These are phyloP conservation scores for Fusarium staphyleae DNA, from an alignment of 2,329 filamentous ascomycete genomes.

Conservation along the genomic window DNA sequence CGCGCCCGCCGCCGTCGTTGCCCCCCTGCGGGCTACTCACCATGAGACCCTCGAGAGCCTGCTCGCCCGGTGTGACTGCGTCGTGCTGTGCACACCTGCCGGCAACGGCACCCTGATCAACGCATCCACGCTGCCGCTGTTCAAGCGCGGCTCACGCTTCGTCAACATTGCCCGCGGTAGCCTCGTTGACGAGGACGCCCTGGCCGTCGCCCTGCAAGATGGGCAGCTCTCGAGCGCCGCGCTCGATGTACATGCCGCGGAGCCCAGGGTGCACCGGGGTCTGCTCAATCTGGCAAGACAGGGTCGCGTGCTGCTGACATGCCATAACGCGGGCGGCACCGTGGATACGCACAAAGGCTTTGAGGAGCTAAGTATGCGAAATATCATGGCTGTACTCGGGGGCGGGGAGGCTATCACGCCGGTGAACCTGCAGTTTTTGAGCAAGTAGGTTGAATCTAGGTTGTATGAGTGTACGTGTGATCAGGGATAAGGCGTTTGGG, in stretches of 20 bases:
- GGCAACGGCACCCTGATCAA: slow-evolving; percentile 57
- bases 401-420: slow-evolving; percentile 63
- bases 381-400: slow-evolving; percentile 66
- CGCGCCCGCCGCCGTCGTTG: slow-evolving; percentile 52
- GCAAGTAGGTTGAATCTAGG: slow-evolving; percentile 9
- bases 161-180: slow-evolving; percentile 72
- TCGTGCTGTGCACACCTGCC: slow-evolving; percentile 67
- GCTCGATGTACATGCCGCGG: slow-evolving; percentile 69
- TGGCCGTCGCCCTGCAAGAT: slow-evolving; percentile 64
- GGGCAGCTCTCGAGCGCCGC: slow-evolving; percentile 61
- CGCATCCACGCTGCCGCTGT: slow-evolving; percentile 53
- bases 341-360: slow-evolving; percentile 72
- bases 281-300: slow-evolving; percentile 50
- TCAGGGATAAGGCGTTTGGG: slow-evolving; percentile 6
- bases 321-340: slow-evolving; percentile 72
- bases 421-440: slow-evolving; percentile 66
- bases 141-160: slow-evolving; percentile 63
- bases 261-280: slow-evolving; percentile 61
- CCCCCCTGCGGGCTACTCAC: slow-evolving; percentile 54
- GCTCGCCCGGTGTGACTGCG: slow-evolving; percentile 62
- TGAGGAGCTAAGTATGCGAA: slow-evolving; percentile 71
- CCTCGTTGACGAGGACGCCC: slow-evolving; percentile 69
- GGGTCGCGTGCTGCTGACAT: slow-evolving; percentile 65
- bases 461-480: neutral
- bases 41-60: slow-evolving; percentile 60